Conservation (phyloP, 768 basidiomycete species). For the Tulasnella sp. region DNA sequence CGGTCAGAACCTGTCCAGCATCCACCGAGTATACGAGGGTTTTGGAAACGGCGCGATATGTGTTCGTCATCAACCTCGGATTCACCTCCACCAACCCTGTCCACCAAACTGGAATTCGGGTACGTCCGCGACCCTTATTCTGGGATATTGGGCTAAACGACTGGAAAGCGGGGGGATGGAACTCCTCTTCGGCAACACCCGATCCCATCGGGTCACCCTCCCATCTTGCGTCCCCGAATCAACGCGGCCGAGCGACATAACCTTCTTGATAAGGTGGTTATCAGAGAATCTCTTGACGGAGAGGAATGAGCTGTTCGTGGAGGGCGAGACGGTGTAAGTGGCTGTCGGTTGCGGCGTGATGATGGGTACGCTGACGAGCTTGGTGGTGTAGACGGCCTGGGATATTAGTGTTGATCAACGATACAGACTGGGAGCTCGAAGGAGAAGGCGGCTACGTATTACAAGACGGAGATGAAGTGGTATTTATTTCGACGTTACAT, state of each 20-base stretch:
- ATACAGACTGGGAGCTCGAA: slow-evolving; percentile 96
- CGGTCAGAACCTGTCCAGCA: too few relatives aligned
- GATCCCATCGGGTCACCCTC: slow-evolving; percentile 43
- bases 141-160: too few relatives aligned
- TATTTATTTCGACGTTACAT: slow-evolving; percentile 93
- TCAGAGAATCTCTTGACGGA: slow-evolving; percentile 68
- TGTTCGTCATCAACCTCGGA: too few relatives aligned
- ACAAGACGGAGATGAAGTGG: slow-evolving; percentile 71
- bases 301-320: slow-evolving; percentile 78
- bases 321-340: slow-evolving; percentile 69
- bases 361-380: too few relatives aligned
- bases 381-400: slow-evolving; percentile 71
- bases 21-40: too few relatives aligned
- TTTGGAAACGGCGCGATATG: too few relatives aligned
- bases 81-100: slow-evolving; percentile 18
- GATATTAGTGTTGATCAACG: slow-evolving; percentile 91
- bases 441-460: slow-evolving; percentile 81
- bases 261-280: slow-evolving; percentile 68
- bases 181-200: slow-evolving; percentile 62
- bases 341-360: too few relatives aligned
- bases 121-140: neutral
- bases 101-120: slow-evolving; percentile 55
- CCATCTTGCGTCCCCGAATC: slow-evolving; percentile 29
- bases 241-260: slow-evolving; percentile 44
- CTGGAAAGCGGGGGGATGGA: slow-evolving; percentile 82